Percentiles rank a stretch among this genome's conserved stretches.
phyloP scores from a whole-genome alignment of 1,284 basidiomycete species.

The Rhodotorula sp. region DNA sequence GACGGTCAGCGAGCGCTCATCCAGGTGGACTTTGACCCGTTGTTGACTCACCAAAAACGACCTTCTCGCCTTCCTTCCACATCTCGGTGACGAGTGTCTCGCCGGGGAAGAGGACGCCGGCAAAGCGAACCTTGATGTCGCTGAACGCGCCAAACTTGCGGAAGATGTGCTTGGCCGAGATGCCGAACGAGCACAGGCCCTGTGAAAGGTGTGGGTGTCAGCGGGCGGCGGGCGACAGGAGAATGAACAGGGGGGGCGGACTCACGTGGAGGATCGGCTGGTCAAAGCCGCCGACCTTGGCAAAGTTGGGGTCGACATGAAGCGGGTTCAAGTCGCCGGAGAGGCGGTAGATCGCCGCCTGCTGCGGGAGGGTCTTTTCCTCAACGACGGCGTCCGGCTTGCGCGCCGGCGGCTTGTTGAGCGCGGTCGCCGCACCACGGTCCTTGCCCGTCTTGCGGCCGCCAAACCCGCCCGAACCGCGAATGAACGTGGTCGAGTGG shows the following conservation, averaged over 20 bases:
- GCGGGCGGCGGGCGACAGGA: not conserved
- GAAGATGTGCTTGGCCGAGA: slow-evolving; percentile 89
- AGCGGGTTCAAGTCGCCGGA: slow-evolving; percentile 52
- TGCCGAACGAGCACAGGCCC: slow-evolving; percentile 81
- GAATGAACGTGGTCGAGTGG: slow-evolving; percentile 87
- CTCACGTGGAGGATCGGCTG: slow-evolving; percentile 59
- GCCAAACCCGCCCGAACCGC: slow-evolving; percentile 91
- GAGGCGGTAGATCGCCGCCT: slow-evolving; percentile 85
- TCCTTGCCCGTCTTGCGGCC: slow-evolving; percentile 85
- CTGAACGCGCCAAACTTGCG: slow-evolving; percentile 80
- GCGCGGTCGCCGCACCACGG: slow-evolving; percentile 82
- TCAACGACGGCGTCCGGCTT: slow-evolving; percentile 79
- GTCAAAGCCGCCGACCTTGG: slow-evolving; percentile 90
- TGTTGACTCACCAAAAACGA: slow-evolving; percentile 87
- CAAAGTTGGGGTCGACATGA: slow-evolving; percentile 82
- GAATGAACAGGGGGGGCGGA: not conserved
- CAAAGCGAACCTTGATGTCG: slow-evolving; percentile 95
- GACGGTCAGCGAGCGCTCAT: no score
- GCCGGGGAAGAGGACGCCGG: slow-evolving; percentile 88
- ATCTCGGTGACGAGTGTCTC: slow-evolving; percentile 92
- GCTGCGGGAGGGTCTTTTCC: slow-evolving; percentile 75
- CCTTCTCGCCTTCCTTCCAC: slow-evolving; percentile 94
- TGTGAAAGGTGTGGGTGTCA: not conserved
- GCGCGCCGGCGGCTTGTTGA: slow-evolving; percentile 77
- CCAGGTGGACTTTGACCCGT: no score